Evolutionary conservation across 192 early-diverging fungal genomes (phyloP), one percentile per base, ranked within the genome.

Genomic region (Gaertneriomyces semiglobifer): DNA sequence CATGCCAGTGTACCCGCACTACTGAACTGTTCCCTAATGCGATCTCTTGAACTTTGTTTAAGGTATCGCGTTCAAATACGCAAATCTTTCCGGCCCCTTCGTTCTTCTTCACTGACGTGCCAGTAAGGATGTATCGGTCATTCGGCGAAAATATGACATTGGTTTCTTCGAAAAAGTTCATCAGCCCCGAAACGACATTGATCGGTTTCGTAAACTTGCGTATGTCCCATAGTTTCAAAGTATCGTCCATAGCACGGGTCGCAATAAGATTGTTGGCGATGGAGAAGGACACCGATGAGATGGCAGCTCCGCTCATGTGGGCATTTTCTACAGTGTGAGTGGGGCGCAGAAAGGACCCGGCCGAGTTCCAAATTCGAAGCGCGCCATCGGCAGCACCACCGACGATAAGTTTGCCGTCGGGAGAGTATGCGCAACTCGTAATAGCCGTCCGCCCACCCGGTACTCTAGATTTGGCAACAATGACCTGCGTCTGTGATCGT

Each of bases 201-300:
- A 96, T 64, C 4, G 93, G 88, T 25, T 76, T 76, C 46, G 83
- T 86, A 58, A 88, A 77, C 39, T 90, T 85, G 25, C 96, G 83
- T 14, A 90, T 53, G 65, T 98, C 96, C 96, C 96, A 98, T 25
- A 96, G 88, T 79, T 95, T 95, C 25, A 98, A 86, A 5, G 89
- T 89, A 60, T 91, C 90, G 71, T 94, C 92, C 44, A 86, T 88
- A 54, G 89, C 88, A 33, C 95, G 81, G 3, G 91, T 89, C 3
- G 91, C 81, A 46, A 98, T 60, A 6, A 80, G 73, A 12, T 66
- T 71, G n/a, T 81, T 82, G 58, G 89, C 81, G 33, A 81, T 68
- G 4, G 92, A 88, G 62, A 92, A 90, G 18, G 75, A 66, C 12
- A 93, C 77, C 10, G 83, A 86, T 4, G 89, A 87, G 0, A 88